These are phyloP conservation scores for Erythrophleum ivorense DNA, from an alignment of 331 rosid species.

Conservation along the genomic window DNA sequence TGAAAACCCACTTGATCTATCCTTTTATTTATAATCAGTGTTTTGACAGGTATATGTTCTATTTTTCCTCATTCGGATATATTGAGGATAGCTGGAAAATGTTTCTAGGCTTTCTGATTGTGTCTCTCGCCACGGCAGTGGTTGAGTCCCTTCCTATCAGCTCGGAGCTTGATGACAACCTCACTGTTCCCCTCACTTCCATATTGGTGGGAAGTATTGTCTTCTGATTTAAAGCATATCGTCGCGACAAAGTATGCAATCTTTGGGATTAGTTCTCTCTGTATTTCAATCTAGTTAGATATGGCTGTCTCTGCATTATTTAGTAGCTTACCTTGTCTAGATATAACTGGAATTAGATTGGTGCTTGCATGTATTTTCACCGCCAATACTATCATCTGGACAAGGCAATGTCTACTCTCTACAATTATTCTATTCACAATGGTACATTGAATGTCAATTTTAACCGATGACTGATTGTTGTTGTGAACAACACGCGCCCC, in stretches of 20 bases:
- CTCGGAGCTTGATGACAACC: slow-evolving; percentile 89
- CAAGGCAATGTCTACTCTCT: not conserved
- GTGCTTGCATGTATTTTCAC: slow-evolving; percentile 30
- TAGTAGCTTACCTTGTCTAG: slow-evolving; percentile 5
- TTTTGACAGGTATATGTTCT: slow-evolving; percentile 80
- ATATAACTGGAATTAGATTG: not conserved
- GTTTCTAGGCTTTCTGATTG: slow-evolving; percentile 68
- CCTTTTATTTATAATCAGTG: slow-evolving; percentile 10
- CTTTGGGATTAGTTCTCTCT: slow-evolving; percentile 7
- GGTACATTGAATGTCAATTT: not conserved
- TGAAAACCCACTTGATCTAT: slow-evolving; percentile 30
- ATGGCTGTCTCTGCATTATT: not conserved
- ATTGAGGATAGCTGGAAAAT: slow-evolving; percentile 63
- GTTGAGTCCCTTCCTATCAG: slow-evolving; percentile 95
- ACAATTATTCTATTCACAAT: not conserved
- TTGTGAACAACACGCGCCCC: too few relatives aligned
- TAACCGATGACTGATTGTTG: too few relatives aligned
- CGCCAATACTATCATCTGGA: slow-evolving; percentile 4
- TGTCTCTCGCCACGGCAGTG: slow-evolving; percentile 69
- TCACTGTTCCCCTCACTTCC: slow-evolving; percentile 86
- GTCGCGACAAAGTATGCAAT: slow-evolving; percentile 21
- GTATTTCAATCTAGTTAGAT: slow-evolving; percentile 23
- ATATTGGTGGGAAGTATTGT: slow-evolving; percentile 66
- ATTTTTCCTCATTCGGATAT: slow-evolving; percentile 81
- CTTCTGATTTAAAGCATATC: slow-evolving; percentile 46